Percentiles rank a stretch among this genome's conserved stretches.
Evolutionary conservation across 176 grass and related monocot genomes (phyloP).

Genomic region (Oryza meridionalis): DNA sequence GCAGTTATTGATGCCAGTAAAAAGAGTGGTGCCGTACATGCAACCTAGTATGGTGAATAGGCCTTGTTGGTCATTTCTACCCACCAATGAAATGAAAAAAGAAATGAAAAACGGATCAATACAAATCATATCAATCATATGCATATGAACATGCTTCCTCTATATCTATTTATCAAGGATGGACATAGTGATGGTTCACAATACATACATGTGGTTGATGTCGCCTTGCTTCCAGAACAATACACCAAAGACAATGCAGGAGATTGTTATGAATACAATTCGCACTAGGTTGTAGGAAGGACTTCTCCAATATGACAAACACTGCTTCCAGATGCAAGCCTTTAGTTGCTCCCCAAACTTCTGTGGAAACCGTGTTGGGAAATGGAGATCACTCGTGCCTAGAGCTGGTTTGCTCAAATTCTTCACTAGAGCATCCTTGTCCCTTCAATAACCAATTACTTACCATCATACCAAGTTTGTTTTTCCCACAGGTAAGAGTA

Average conservation of each 20-base stretch:
- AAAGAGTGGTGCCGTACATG: conserved; percentile 54
- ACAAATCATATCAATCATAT: too few species aligned
- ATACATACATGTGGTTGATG: conserved; percentile 52
- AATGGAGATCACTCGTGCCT: conserved; percentile 55
- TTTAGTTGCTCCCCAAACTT: conserved; percentile 65
- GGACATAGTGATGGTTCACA: too few species aligned
- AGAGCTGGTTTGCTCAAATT: conserved; percentile 48
- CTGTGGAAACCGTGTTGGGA: conserved; percentile 63
- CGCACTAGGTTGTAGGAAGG: conserved; percentile 76
- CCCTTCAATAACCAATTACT: conserved; percentile 55
- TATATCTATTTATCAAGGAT: too few species aligned
- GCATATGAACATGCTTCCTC: too few species aligned
- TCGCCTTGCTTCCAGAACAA: conserved; percentile 67
- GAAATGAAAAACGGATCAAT: too few species aligned
- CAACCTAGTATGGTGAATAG: conserved; percentile 77
- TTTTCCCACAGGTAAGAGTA: too few species aligned
- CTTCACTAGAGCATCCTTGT: conserved; percentile 50
- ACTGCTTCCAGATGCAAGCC: conserved; percentile 86
- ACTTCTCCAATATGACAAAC: conserved; percentile 80
- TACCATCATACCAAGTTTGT: too few species aligned
- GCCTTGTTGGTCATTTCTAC: conserved; percentile 62
- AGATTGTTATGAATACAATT: conserved; percentile 42
- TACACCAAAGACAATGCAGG: conserved; percentile 35
- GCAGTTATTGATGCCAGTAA: conserved; percentile 64
- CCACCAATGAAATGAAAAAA: neutral